Percentiles rank a stretch among this genome's conserved stretches.
These are phyloP conservation scores for Calocera cornea DNA, from an alignment of 768 basidiomycete species.

Conservation along the genomic window DNA sequence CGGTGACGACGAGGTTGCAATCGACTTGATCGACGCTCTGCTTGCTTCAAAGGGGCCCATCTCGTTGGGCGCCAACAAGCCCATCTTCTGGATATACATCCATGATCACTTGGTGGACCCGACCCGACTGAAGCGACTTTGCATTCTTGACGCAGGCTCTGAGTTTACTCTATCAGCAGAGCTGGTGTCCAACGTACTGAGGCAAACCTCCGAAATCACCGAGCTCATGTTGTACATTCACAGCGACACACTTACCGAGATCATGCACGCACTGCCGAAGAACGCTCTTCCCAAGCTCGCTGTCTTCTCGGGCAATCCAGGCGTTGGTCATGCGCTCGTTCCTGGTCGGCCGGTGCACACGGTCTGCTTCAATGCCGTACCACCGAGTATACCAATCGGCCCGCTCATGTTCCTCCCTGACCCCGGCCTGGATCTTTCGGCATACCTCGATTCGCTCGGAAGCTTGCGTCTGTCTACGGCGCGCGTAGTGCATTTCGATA, in stretches of 20 bases:
- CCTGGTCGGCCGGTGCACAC: neutral
- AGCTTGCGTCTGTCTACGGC: neutral
- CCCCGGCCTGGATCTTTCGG: neutral
- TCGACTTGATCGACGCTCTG: neutral
- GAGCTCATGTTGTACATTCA: constrained; percentile 1
- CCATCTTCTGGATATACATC: neutral
- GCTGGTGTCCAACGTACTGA: neutral
- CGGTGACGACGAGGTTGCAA: neutral
- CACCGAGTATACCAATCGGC: neutral
- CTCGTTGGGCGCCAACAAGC: neutral
- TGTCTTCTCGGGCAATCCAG: neutral
- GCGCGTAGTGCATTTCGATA: neutral
- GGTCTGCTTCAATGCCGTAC: neutral
- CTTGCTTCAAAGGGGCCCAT: neutral
- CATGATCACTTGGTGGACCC: neutral
- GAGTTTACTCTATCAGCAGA: neutral
- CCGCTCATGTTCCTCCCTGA: neutral
- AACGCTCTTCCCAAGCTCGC: neutral
- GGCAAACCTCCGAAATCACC: neutral
- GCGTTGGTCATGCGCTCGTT: neutral
- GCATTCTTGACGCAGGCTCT: neutral
- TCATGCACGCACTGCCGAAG: neutral
- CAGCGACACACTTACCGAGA: neutral
- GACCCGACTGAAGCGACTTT: neutral
- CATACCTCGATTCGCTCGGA: neutral